These are phyloP conservation scores for Peronospora belbahrii DNA, from an alignment of 352 stramenopile species.

Conservation along the genomic window DNA sequence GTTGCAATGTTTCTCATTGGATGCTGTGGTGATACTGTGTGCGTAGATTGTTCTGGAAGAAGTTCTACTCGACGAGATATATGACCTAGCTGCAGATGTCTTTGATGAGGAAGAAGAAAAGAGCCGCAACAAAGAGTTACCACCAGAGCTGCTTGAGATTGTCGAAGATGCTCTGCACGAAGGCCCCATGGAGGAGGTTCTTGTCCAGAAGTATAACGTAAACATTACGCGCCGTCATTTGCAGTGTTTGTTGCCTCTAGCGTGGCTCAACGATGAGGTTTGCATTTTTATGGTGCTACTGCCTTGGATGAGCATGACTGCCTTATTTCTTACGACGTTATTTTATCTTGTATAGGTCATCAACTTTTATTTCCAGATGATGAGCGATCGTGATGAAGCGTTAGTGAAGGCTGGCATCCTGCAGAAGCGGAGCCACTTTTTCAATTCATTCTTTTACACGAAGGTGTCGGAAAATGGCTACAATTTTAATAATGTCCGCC, in stretches of 20 bases:
- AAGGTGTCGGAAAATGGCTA: constrained; percentile 78
- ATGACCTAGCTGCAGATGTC: constrained; percentile 44
- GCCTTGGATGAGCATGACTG: neutral
- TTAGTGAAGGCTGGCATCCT: constrained; percentile 44
- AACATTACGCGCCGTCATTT: constrained; percentile 67
- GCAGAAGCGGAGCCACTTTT: constrained; percentile 64
- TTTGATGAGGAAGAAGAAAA: constrained; percentile 49
- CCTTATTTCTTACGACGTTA: neutral
- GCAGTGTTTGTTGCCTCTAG: constrained; percentile 55
- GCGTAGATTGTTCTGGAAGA: constrained; percentile 49
- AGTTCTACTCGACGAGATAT: constrained; percentile 49
- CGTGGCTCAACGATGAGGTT: constrained; percentile 82
- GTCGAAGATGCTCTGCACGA: constrained; percentile 51
- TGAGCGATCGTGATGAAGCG: constrained; percentile 57
- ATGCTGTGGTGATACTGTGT: neutral
- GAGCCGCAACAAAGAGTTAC: constrained; percentile 43
- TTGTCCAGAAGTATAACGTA: constrained; percentile 79
- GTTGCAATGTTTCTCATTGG: neutral
- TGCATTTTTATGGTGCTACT: neutral
- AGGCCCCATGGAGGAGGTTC: constrained; percentile 45
- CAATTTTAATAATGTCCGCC: constrained; percentile 77
- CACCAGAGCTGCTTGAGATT: constrained; percentile 51
- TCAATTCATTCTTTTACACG: constrained; percentile 85
- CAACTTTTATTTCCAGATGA: constrained; percentile 84
- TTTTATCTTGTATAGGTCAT: constrained; percentile 38